phyloP scores from a whole-genome alignment of 73 alveolate species.

The Symbiodinium natans region DNA sequence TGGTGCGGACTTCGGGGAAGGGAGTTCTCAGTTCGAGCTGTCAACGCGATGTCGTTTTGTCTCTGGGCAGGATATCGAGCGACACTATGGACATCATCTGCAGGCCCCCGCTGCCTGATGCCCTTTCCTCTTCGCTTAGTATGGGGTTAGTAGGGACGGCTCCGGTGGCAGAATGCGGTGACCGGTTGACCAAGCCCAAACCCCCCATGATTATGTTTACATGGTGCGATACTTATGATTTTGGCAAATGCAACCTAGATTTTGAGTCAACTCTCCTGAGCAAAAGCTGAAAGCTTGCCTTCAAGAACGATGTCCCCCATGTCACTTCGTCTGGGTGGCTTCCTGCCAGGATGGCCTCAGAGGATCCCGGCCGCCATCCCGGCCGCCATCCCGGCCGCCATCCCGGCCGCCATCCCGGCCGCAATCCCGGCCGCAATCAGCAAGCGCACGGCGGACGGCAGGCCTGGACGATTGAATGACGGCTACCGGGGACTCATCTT shows the following conservation, averaged over 20 bases:
- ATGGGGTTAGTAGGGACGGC: no score
- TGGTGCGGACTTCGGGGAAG: neutral
- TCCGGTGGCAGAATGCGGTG: no score
- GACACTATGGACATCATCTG: neutral
- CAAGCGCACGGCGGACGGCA: neutral
- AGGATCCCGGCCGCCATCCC: constrained; percentile 1
- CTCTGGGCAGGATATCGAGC: neutral
- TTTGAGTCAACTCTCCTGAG: no score
- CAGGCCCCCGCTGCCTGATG: neutral
- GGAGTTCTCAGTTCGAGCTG: neutral
- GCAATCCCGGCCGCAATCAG: neutral
- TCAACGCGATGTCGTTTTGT: neutral
- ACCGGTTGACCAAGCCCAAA: no score
- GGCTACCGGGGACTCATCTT: no score
- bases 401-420: neutral
- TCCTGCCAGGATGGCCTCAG: constrained; percentile 1
- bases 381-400: neutral
- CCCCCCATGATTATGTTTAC: no score
- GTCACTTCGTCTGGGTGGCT: no score
- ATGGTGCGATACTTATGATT: no score
- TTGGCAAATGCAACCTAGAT: no score
- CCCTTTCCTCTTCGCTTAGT: no score
- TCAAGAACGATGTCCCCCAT: no score
- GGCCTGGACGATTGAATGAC: neutral
- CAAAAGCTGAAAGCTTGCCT: no score